Evolutionary conservation across 2,329 filamentous ascomycete genomes (phyloP).

Genomic region (Colletotrichum euphorbiae): DNA sequence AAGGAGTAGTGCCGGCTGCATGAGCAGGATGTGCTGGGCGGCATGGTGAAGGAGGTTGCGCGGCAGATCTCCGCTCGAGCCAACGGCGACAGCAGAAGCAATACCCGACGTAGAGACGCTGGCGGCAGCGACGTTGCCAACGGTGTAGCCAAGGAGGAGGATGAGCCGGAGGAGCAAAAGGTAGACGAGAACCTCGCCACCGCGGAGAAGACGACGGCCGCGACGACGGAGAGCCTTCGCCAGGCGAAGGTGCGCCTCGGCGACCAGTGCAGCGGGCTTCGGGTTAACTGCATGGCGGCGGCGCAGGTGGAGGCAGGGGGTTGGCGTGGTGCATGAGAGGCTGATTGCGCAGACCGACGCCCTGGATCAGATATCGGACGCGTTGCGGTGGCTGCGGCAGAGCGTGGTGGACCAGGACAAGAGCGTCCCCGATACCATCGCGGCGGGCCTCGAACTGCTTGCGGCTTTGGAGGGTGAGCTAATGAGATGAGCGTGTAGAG

Average conservation of each 20-base stretch:
- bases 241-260: background rate
- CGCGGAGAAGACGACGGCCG: background rate
- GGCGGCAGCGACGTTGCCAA: background rate
- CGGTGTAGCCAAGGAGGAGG: background rate
- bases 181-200: background rate
- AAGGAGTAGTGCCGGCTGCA: background rate
- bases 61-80: background rate
- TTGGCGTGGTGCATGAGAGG: background rate
- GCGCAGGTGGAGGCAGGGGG: background rate
- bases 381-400: background rate
- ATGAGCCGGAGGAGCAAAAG: too few relatives aligned
- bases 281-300: conserved; percentile 1
- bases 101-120: too few relatives aligned
- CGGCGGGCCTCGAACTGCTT: background rate
- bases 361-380: background rate
- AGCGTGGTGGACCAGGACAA: background rate
- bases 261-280: background rate
- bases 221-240: background rate
- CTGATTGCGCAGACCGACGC: background rate
- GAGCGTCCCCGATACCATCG: background rate
- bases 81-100: too few relatives aligned
- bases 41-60: background rate
- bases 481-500: background rate
- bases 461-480: background rate
- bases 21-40: background rate